These are phyloP conservation scores for Cadophora gregata DNA, from an alignment of 2,329 filamentous ascomycete genomes.

Conservation along the genomic window DNA sequence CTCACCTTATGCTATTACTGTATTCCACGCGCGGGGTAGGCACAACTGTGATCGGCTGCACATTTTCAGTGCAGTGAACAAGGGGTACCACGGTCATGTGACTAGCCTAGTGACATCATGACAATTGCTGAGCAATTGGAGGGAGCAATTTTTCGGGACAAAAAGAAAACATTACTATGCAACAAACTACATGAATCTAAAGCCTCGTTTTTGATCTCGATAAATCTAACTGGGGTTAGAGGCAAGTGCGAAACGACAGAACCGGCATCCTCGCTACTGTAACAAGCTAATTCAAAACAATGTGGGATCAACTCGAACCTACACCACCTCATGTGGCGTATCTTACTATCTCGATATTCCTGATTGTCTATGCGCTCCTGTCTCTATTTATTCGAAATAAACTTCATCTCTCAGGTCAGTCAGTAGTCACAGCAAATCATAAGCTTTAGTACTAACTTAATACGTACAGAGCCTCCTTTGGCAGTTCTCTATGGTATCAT, in stretches of 20 bases:
- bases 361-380: constrained; percentile 63
- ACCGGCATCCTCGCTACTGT: neutral
- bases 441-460: neutral
- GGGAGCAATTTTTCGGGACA: neutral
- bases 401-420: constrained; percentile 57
- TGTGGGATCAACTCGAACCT: constrained; percentile 60
- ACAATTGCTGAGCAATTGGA: neutral
- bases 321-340: constrained; percentile 63
- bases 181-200: neutral
- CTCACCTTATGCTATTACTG: too few relatives aligned
- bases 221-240: too few relatives aligned
- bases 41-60: too few relatives aligned
- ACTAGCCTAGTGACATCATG: constrained; percentile 14
- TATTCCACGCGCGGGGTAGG: too few relatives aligned
- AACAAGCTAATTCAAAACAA: constrained; percentile 16
- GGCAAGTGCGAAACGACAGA: neutral
- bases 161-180: neutral
- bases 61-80: too few relatives aligned
- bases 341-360: constrained; percentile 62
- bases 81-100: neutral
- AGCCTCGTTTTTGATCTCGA: neutral
- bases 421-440: neutral
- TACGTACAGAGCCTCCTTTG: constrained; percentile 53
- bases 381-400: constrained; percentile 64
- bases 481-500: constrained; percentile 75